These are phyloP conservation scores for Xylariaceae sp. DNA, from an alignment of 2,329 filamentous ascomycete species.

Conservation along the genomic window DNA sequence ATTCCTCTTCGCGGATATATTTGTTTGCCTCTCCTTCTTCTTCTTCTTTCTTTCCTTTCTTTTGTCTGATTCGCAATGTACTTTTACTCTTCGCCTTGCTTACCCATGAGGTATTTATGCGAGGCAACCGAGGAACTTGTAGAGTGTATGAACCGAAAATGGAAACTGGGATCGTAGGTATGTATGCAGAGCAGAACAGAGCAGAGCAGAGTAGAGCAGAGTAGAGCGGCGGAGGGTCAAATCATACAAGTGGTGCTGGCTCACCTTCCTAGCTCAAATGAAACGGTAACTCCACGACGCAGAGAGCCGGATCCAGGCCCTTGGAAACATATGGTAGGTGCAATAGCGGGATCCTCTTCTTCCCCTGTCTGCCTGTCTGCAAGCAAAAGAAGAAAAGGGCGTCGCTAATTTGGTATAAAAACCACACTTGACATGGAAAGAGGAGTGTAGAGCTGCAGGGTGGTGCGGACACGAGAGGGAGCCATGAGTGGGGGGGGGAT, in stretches of 20 bases:
- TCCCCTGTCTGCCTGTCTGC: neutral
- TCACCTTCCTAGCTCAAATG: constrained; percentile 41
- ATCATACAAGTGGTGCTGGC: constrained; percentile 37
- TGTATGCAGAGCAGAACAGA: constrained; percentile 1
- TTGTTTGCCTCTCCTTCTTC: constrained; percentile 46
- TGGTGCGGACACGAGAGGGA: too few species aligned
- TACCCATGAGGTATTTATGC: constrained; percentile 33
- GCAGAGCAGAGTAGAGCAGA: constrained; percentile 21
- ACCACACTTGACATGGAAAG: neutral
- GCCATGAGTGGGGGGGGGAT: too few species aligned
- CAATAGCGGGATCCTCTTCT: neutral
- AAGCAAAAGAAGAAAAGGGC: neutral
- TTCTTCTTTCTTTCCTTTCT: constrained; percentile 37
- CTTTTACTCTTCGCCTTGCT: constrained; percentile 35
- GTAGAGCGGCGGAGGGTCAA: constrained; percentile 23
- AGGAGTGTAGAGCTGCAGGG: too few species aligned
- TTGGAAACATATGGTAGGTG: constrained; percentile 4
- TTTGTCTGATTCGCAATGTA: constrained; percentile 52
- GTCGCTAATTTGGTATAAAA: neutral
- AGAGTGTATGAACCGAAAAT: constrained; percentile 10
- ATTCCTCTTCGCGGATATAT: constrained; percentile 4
- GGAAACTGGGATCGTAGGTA: constrained; percentile 9
- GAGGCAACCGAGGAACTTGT: constrained; percentile 13
- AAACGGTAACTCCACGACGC: constrained; percentile 7
- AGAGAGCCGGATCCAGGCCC: constrained; percentile 12